Evolutionary conservation across 2,329 filamentous ascomycete genomes (phyloP), one percentile per base, ranked within the genome.

Genomic region (Fusarium solani-melongenae): DNA sequence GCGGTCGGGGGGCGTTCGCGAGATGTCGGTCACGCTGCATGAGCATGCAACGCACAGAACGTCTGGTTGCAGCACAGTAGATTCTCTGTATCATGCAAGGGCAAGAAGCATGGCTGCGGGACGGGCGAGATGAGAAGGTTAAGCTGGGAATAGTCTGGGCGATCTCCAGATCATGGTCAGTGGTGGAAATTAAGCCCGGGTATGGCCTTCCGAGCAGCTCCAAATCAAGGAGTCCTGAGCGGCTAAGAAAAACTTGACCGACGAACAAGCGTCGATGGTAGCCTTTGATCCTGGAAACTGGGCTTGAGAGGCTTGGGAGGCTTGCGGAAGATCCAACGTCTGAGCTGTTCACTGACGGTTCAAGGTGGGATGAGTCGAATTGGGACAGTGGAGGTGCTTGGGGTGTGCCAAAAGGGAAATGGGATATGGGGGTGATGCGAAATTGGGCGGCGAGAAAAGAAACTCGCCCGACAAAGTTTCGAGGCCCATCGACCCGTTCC

Each of bases 181-280:
- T 68, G 62, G 72, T 78, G 76, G 76, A 78, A 77, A 78, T 78
- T 77, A 75, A 77, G 17, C 7, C 56, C 38, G 60, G 66, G n/a
- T 67, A 64, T 68, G 44, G 51, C 62, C 63, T 66, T 70, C 65
- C 59, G 62, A 63, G 41, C 11, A 64, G 20, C 24, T 46, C 36
- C 22, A 22, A 59, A 34, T 62, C 60, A 51, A 53, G 44, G 38
- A 69, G 24, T 59, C 41, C 44, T 55, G 36, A 24, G 58, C 49
- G 71, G 36, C 64, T 58, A 55, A 38, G 22, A 58, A 49, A 74
- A 64, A 22, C 29, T 69, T 63, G 36, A 69, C 66, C 41, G 34
- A 34, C 10, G 27, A 33, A 68, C 49, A 51, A 56, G 51, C 58
- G 36, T 39, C 34, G 53, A 60, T 58, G 39, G 62, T 72, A 49